Evolutionary conservation across 2,329 filamentous ascomycete species (phyloP), one percentile per base, ranked within the genome.

Genomic region (Dactylonectria macrodidyma): DNA sequence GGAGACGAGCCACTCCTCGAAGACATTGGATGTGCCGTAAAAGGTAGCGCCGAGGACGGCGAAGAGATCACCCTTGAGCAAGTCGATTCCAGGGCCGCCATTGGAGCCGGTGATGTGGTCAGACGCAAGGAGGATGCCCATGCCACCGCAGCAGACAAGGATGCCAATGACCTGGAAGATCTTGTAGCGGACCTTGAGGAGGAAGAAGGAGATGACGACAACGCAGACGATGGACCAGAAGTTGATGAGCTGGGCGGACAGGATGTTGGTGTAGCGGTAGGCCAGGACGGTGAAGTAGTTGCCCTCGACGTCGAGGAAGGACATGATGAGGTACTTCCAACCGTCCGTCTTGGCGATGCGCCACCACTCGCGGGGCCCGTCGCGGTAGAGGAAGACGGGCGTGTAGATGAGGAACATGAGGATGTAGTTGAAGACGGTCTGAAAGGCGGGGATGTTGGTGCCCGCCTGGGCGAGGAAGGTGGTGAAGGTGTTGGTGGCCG

Each of bases 171-270:
- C 90, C 85, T 98, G 96, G 66, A 93, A 90, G 79, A 89, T 85
- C 83, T 95, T 94, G 87, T 99, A 99, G 76, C 96, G 93, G 51
- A 99, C 96, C 73, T 87, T 88, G 65, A 99, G 89, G 75, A 98
- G 86, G 71, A 91, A 73, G 83, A 97, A 95, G 33, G 94, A 97
- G 72, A 98, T 84, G 68, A 93, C 78, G 22, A 98, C 94, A 24
- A 99, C 96, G 70, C 95, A 91, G 58, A 97, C 93, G 73, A 99
- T 98, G 75, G 95, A 93, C 95, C 95, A 98, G 84, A 98, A 98
- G 87, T 98, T 98, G 84, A 99, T 94, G 59, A 99, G 88, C 86
- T 98, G 95, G 16, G 95, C 95, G 22, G 93, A 96, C 56, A 98
- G 88, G 75, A 98, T 92, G 77, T 95, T 98, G 62, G 95, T 97